A percentile compares a stretch with the other conserved stretches of the same genome.
These are phyloP conservation scores for Lippia alba DNA, from an alignment of 305 asterid genomes.

Conservation along the genomic window DNA sequence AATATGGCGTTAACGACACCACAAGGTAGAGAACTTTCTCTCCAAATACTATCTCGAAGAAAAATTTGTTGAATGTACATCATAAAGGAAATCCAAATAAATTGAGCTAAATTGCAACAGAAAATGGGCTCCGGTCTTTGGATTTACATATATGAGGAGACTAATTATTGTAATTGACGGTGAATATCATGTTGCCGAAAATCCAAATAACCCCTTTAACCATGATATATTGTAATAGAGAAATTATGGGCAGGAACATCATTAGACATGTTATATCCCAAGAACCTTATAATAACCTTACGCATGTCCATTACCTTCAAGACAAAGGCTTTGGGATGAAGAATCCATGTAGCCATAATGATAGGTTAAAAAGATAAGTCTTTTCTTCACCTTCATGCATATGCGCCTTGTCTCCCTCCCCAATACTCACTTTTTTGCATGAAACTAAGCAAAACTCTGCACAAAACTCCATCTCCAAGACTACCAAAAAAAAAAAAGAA, in stretches of 20 bases:
- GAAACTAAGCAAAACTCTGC: slow-evolving; percentile 46
- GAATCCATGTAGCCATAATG: slow-evolving; percentile 34
- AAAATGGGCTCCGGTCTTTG: too few species aligned
- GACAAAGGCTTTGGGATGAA: slow-evolving; percentile 57
- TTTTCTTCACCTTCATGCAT: slow-evolving; percentile 35
- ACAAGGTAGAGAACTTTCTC: too few species aligned
- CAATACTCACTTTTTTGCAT: slow-evolving; percentile 32
- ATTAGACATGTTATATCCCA: slow-evolving; percentile 29
- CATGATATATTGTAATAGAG: too few species aligned
- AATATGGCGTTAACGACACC: too few species aligned
- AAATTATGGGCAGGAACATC: slow-evolving; percentile 4
- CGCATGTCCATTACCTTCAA: slow-evolving; percentile 37
- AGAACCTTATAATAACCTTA: slow-evolving; percentile 11
- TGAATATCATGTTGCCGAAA: too few species aligned
- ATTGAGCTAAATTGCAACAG: too few species aligned
- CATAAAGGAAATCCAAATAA: too few species aligned
- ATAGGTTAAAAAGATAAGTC: slow-evolving; percentile 32
- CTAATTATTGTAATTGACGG: too few species aligned
- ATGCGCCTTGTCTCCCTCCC: slow-evolving; percentile 41
- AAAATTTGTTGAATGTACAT: too few species aligned
- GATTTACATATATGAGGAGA: too few species aligned
- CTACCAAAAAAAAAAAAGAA: slow-evolving; percentile 37
- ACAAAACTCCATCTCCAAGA: slow-evolving; percentile 62
- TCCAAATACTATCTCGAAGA: too few species aligned
- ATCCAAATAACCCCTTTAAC: too few species aligned